These are phyloP conservation scores for Diplosphaera chodatii DNA, from an alignment of 139 green algal species.

Conservation along the genomic window DNA sequence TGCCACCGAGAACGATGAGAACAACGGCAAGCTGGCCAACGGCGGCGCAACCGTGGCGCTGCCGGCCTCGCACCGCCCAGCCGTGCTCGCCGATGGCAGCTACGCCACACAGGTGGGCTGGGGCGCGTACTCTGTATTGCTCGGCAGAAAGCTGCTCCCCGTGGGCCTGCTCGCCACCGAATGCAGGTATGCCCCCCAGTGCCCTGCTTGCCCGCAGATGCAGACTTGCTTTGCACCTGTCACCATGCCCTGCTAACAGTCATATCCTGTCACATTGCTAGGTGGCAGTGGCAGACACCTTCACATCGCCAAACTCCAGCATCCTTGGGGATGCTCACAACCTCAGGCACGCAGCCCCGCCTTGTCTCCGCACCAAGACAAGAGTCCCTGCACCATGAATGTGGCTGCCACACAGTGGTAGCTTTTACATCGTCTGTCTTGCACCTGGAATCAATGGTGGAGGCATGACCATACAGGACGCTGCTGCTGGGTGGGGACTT, in stretches of 20 bases:
- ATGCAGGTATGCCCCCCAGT: too few relatives aligned
- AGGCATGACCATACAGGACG: constrained; percentile 4
- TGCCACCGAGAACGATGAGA: constrained; percentile 26
- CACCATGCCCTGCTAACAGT: too few relatives aligned
- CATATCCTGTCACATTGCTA: background rate
- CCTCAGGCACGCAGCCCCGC: constrained; percentile 30
- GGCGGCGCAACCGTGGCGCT: background rate
- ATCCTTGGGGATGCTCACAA: constrained; percentile 23
- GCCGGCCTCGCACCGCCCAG: constrained; percentile 51
- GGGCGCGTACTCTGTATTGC: too few relatives aligned
- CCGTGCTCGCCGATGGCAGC: constrained; percentile 92
- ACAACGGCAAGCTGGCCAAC: background rate
- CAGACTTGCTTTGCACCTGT: too few relatives aligned
- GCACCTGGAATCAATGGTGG: too few relatives aligned
- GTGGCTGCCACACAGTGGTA: too few relatives aligned
- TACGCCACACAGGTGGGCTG: constrained; percentile 89
- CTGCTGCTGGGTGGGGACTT: constrained; percentile 85
- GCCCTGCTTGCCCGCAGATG: too few relatives aligned
- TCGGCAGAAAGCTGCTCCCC: too few relatives aligned
- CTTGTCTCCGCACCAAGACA: too few relatives aligned
- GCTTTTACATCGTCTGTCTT: too few relatives aligned
- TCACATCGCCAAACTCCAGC: background rate
- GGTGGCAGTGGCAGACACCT: constrained; percentile 19
- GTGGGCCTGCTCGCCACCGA: too few relatives aligned
- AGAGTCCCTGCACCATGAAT: background rate